These are phyloP conservation scores for Castanea crenata DNA, from an alignment of 306 rosid species.

Conservation along the genomic window DNA sequence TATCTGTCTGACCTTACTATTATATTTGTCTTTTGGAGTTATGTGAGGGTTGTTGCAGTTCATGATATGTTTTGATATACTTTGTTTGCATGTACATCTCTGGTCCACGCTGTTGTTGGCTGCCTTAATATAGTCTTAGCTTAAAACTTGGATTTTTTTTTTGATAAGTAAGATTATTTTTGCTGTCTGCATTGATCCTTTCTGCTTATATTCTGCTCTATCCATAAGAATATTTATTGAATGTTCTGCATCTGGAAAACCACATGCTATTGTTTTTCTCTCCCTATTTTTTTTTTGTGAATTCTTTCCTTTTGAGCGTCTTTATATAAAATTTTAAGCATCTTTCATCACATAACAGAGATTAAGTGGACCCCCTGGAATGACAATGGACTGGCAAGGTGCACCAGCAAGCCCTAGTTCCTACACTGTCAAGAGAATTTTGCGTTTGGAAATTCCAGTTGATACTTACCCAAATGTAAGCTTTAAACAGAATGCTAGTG, in stretches of 20 bases:
- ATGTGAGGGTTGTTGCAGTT: background rate
- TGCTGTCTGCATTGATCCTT: conserved; percentile 5
- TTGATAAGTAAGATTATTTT: background rate
- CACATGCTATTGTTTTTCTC: background rate
- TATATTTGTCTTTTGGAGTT: background rate
- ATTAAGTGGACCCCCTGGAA: conserved; percentile 74
- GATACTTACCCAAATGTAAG: conserved; percentile 91
- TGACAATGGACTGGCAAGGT: conserved; percentile 99
- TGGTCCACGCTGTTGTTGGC: background rate
- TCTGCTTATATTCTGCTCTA: background rate
- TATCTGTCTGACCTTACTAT: background rate
- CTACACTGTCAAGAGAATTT: conserved; percentile 84
- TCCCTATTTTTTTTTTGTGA: background rate
- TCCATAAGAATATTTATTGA: background rate
- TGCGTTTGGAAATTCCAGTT: conserved; percentile 93
- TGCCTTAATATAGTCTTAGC: no score
- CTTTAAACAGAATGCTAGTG: background rate
- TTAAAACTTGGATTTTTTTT: no score
- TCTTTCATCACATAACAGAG: conserved; percentile 48
- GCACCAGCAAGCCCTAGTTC: conserved; percentile 98
- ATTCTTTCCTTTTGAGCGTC: background rate
- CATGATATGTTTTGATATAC: background rate
- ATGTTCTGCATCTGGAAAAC: conserved; percentile 10
- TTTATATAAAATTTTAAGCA: conserved; percentile 2
- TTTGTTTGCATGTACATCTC: background rate